These are phyloP conservation scores for Phytomonas serpens DNA, from an alignment of 208 protist genomes.

Conservation along the genomic window DNA sequence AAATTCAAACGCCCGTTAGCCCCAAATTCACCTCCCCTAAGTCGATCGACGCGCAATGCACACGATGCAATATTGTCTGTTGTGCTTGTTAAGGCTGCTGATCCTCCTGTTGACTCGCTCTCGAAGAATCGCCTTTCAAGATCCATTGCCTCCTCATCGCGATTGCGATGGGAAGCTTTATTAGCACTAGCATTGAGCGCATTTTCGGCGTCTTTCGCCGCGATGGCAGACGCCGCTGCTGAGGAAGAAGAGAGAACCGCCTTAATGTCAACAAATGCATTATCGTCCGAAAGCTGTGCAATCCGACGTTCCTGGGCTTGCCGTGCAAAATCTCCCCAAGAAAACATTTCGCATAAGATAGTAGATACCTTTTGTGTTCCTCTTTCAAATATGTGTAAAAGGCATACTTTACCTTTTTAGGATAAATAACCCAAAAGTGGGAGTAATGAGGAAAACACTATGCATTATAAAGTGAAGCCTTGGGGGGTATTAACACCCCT, in stretches of 20 bases:
- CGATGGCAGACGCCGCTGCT: not conserved
- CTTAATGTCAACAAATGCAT: slow-evolving; percentile 65
- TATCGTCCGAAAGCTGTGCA: slow-evolving; percentile 48
- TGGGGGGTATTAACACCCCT: not conserved
- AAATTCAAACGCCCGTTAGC: not conserved
- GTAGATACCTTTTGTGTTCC: not conserved
- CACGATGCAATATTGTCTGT: not conserved
- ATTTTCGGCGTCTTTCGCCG: not conserved
- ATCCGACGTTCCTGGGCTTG: slow-evolving; percentile 20
- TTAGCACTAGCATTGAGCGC: not conserved
- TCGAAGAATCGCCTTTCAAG: not conserved
- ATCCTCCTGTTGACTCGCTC: not conserved
- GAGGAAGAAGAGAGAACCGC: slow-evolving; percentile 19
- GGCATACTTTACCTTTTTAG: not conserved
- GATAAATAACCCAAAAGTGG: not conserved
- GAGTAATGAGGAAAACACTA: not conserved
- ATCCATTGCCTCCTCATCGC: not conserved
- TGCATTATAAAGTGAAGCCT: not conserved
- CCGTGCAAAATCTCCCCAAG: not conserved
- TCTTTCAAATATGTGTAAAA: not conserved
- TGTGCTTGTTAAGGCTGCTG: not conserved
- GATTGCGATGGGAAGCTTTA: not conserved
- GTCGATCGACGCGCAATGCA: not conserved
- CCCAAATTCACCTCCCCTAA: not conserved
- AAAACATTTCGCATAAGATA: not conserved